Conservation (phyloP, 2,329 filamentous ascomycete species). For the Daldinia sp. region DNA sequence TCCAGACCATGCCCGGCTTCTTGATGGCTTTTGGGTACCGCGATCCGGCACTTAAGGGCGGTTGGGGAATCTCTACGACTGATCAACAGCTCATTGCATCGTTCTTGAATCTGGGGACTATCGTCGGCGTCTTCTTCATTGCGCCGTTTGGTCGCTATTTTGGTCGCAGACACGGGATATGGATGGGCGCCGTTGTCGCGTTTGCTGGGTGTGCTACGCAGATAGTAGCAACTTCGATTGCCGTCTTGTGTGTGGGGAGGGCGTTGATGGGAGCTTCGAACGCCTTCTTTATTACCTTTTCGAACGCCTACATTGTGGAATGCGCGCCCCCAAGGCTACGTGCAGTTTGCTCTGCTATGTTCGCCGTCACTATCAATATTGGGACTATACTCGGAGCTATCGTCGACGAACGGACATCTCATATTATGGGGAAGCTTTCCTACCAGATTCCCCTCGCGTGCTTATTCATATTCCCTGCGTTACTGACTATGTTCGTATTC, state of each 20-base stretch:
- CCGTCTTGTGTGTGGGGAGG: conserved; percentile 39
- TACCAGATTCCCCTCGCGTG: conserved; percentile 35
- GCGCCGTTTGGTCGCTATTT: conserved; percentile 36
- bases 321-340: conserved; percentile 36
- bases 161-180: conserved; percentile 41
- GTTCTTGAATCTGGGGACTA: conserved; percentile 41
- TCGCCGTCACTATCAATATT: conserved; percentile 28
- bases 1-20: conserved; percentile 42
- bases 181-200: conserved; percentile 38
- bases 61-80: conserved; percentile 38
- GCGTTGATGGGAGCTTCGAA: conserved; percentile 41
- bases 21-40: conserved; percentile 38
- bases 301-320: conserved; percentile 42
- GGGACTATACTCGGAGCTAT: conserved; percentile 30
- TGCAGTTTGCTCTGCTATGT: conserved; percentile 27
- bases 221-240: conserved; percentile 33
- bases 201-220: conserved; percentile 36
- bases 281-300: conserved; percentile 42
- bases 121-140: conserved; percentile 38
- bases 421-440: conserved; percentile 29
- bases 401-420: conserved; percentile 31
- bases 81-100: conserved; percentile 42
- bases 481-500: conserved; percentile 35
- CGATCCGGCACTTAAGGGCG: conserved; percentile 27
- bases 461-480: conserved; percentile 29